phyloP scores from a whole-genome alignment of 2,329 filamentous ascomycete species.

The Arthrobotrys pseudoclavata region DNA sequence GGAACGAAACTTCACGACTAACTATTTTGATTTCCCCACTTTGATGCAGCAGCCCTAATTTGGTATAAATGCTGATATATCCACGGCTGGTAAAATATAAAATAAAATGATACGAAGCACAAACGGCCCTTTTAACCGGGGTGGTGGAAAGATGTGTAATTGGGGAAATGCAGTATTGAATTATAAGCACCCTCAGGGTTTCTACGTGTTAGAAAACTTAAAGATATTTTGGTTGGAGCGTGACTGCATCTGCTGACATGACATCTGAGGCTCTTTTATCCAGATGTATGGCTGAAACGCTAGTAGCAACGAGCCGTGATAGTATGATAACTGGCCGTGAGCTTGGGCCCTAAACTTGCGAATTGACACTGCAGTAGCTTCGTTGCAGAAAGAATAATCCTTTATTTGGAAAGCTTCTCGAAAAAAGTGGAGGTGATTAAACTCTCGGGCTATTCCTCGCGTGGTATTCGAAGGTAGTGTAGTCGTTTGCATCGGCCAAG shows the following conservation, averaged over 20 bases:
- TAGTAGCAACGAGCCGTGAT: constrained; percentile 41
- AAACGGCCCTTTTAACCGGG: constrained; percentile 54
- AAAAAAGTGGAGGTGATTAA: constrained; percentile 33
- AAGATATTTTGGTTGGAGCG: constrained; percentile 32
- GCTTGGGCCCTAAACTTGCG: constrained; percentile 25
- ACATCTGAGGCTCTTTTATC: constrained; percentile 60
- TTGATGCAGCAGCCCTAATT: constrained; percentile 28
- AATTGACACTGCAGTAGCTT: constrained; percentile 15
- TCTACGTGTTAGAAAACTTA: constrained; percentile 10
- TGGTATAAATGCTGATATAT: constrained; percentile 41
- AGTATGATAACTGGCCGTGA: constrained; percentile 33
- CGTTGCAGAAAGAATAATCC: constrained; percentile 15
- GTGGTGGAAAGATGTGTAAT: constrained; percentile 3
- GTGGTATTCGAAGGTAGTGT: constrained; percentile 38
- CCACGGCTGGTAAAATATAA: constrained; percentile 59
- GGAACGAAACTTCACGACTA: constrained; percentile 31
- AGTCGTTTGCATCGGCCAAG: constrained; percentile 28
- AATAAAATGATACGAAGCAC: constrained; percentile 53
- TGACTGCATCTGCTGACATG: constrained; percentile 58
- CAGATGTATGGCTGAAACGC: constrained; percentile 59
- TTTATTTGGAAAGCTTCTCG: constrained; percentile 41
- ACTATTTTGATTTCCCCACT: constrained; percentile 21
- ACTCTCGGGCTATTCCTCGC: constrained; percentile 53
- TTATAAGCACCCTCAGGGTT: constrained; percentile 36
- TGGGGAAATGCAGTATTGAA: constrained; percentile 23